Conservation (phyloP, 371 early-diverging fungal genomes). For the Blakeslea trispora region DNA sequence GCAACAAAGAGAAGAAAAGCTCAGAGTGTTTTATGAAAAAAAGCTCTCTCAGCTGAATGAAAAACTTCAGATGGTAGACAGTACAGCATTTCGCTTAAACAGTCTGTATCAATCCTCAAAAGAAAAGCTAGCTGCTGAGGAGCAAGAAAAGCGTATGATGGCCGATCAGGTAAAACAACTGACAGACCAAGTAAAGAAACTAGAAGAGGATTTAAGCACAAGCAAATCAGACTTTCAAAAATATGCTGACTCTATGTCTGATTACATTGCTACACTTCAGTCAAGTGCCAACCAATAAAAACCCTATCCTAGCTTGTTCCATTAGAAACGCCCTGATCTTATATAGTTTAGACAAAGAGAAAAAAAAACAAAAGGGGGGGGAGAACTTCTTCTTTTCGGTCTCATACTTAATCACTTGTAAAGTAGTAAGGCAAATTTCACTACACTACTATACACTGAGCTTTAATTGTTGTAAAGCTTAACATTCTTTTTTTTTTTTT, state of each 20-base stretch:
- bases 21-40: slow-evolving; percentile 37
- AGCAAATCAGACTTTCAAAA: slow-evolving; percentile 44
- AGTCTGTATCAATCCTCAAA: slow-evolving; percentile 34
- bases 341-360: too few species aligned
- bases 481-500: slow-evolving; percentile 7
- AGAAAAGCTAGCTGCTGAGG: slow-evolving; percentile 28
- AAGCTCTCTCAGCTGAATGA: slow-evolving; percentile 32
- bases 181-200: slow-evolving; percentile 31
- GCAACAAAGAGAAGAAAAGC: slow-evolving; percentile 17
- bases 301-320: too few species aligned
- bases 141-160: slow-evolving; percentile 24
- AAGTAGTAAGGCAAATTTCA: too few species aligned
- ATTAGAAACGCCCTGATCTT: too few species aligned
- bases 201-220: slow-evolving; percentile 35
- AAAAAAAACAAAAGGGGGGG: too few species aligned
- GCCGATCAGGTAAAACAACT: slow-evolving; percentile 30
- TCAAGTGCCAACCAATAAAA: slow-evolving; percentile 1
- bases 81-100: slow-evolving; percentile 40
- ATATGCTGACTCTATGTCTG: slow-evolving; percentile 44
- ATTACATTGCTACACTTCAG: slow-evolving; percentile 31
- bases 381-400: too few species aligned
- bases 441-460: too few species aligned
- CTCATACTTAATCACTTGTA: too few species aligned
- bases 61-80: slow-evolving; percentile 45
- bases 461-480: too few species aligned